Percentiles rank a stretch among this genome's conserved stretches.
phyloP scores from a whole-genome alignment of 1,139 yeast species.

The Lodderomyces elongisporus region DNA sequence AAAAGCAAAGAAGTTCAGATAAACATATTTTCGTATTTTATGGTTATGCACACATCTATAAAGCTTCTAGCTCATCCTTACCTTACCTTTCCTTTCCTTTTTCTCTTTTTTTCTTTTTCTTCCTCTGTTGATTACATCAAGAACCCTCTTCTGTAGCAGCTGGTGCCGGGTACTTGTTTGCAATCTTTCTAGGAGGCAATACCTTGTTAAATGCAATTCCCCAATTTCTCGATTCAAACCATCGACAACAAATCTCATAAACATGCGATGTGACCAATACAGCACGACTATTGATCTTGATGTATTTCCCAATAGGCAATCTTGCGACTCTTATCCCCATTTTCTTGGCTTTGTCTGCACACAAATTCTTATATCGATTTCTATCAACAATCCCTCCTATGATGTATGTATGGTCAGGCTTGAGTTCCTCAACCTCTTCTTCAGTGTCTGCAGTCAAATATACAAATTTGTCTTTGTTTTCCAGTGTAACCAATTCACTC shows the following conservation, averaged over 20 bases:
- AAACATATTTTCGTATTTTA: no score
- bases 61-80: not conserved
- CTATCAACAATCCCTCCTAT: constrained; percentile 97
- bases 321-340: constrained; percentile 70
- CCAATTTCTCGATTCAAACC: constrained; percentile 80
- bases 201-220: constrained; percentile 77
- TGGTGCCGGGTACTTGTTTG: no score
- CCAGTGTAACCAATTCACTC: constrained; percentile 26
- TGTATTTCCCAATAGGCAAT: constrained; percentile 83
- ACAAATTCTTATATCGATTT: constrained; percentile 79
- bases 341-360: constrained; percentile 74
- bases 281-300: constrained; percentile 76
- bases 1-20: no score
- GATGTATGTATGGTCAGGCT: constrained; percentile 69
- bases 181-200: constrained; percentile 73
- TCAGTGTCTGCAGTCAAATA: constrained; percentile 89
- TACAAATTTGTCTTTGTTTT: constrained; percentile 38
- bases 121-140: no score
- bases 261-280: constrained; percentile 95
- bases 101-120: no score
- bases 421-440: constrained; percentile 54
- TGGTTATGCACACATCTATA: no score
- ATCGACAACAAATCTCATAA: constrained; percentile 74
- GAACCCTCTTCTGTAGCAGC: no score
- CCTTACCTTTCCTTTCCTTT: not conserved